A percentile compares a stretch with the other conserved stretches of the same genome.
phyloP scores from a whole-genome alignment of 306 rosid species.

The Arachis stenosperma region DNA sequence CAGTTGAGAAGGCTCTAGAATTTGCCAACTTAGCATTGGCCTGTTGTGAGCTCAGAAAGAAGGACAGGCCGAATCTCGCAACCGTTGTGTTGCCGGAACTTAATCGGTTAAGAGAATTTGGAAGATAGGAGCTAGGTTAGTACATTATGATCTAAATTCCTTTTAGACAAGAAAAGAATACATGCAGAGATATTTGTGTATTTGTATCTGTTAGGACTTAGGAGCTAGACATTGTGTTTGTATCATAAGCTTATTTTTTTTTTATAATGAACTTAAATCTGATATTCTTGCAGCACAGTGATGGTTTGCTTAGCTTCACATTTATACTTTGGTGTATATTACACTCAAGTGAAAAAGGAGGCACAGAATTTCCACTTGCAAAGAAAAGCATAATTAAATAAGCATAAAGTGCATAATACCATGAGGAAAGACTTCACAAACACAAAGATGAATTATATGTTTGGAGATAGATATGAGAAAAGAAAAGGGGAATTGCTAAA shows the following conservation, averaged over 20 bases:
- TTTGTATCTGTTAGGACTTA: slow-evolving; percentile 12
- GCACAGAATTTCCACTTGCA: slow-evolving; percentile 46
- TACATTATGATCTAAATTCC: slow-evolving; percentile 23
- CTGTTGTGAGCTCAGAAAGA: slow-evolving; percentile 83
- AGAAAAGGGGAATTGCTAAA: slow-evolving; percentile 47
- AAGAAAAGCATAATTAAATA: slow-evolving; percentile 65
- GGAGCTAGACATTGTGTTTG: neutral
- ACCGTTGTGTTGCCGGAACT: slow-evolving; percentile 76
- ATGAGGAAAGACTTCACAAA: slow-evolving; percentile 37
- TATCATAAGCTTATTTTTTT: no score
- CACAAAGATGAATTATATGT: slow-evolving; percentile 53
- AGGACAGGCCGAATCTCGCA: slow-evolving; percentile 88
- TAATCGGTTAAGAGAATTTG: slow-evolving; percentile 68
- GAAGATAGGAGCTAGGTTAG: slow-evolving; percentile 45
- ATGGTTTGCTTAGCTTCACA: neutral
- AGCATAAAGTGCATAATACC: slow-evolving; percentile 48
- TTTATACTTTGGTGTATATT: no score
- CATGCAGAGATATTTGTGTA: neutral
- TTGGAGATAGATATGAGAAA: slow-evolving; percentile 61
- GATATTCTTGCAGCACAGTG: neutral
- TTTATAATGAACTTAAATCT: neutral
- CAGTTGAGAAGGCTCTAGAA: slow-evolving; percentile 65
- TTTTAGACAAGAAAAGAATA: neutral
- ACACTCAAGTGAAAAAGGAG: slow-evolving; percentile 27
- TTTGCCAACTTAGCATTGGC: slow-evolving; percentile 74